Evolutionary conservation across 192 early-diverging fungal genomes (phyloP), one percentile per base, ranked within the genome.

Genomic region (Funneliformis mosseae): DNA sequence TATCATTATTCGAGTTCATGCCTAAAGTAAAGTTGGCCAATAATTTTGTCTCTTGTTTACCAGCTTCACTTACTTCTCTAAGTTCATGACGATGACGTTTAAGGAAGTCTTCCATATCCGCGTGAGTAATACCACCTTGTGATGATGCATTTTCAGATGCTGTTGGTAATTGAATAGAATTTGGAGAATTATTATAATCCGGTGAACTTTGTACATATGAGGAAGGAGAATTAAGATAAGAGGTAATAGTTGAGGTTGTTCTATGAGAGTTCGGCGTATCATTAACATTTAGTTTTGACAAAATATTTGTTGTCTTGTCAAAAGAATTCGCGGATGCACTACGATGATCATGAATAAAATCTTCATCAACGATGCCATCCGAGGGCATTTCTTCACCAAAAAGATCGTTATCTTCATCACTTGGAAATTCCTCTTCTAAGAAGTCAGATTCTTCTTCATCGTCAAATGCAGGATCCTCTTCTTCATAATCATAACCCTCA

Each of bases 31-130:
- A 88, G 66, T 91, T 86, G 64, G 90, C 89, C 39, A 89, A 76
- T 7, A 88, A 73, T 41, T 92, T 87, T 23, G 92, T 91, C 78
- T 93, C 92, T 81, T 87, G 87, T 59, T 91, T 90, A 69, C 83
- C 87, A 9, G 80, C 86, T 74, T 92, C 91, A n/a, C 86, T 90
- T 0, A 87, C 86, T 66, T 88, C 86, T 64, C 91, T 84, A 59
- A 93, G 87, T 80, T 91, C 84, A n/a, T 87, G 83, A 21, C 92
- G 87, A 75, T 93, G 92, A 66, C 84, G 79, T 21, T 85, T 88
- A 9, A 92, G 85, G 72, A 93, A 89, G 11, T 86, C 74, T 10
- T 92, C 89, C 18, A 93, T 92, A 33, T 79, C 77, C 21, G 48
- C 48, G 18, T 70, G 38, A 14, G 64, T 27, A 5, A 66, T 69